These are phyloP conservation scores for Trametes hirsuta DNA, from an alignment of 1,284 basidiomycete genomes.

Conservation along the genomic window DNA sequence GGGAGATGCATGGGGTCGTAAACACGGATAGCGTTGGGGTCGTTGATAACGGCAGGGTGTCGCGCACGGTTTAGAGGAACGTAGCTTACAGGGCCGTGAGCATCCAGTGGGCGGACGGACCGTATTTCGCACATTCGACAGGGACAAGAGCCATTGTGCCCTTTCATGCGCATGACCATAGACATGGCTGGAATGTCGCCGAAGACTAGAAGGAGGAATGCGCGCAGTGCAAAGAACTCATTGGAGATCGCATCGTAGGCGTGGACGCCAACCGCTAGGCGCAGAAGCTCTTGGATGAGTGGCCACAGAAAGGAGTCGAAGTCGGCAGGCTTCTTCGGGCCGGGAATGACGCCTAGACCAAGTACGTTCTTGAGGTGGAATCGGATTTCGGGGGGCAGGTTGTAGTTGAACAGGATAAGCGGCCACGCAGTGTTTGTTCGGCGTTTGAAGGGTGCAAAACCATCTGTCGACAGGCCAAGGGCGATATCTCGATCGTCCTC, in stretches of 20 bases:
- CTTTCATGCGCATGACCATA: no score
- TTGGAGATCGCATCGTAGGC: conserved; percentile 36
- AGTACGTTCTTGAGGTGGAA: conserved; percentile 38
- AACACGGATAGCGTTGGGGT: neutral
- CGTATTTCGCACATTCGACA: conserved; percentile 48
- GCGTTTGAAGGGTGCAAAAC: conserved; percentile 43
- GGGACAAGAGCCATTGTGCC: conserved; percentile 45
- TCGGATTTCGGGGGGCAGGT: conserved; percentile 43
- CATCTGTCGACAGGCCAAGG: conserved; percentile 39
- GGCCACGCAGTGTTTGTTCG: conserved; percentile 45
- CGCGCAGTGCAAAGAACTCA: conserved; percentile 37
- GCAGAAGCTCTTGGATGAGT: conserved; percentile 39
- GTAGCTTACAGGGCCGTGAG: conserved; percentile 33
- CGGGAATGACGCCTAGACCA: conserved; percentile 43
- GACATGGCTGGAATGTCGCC: conserved; percentile 45
- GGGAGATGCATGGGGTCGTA: conserved; percentile 44
- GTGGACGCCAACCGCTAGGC: conserved; percentile 38
- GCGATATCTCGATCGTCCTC: conserved; percentile 30
- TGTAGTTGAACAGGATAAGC: conserved; percentile 44
- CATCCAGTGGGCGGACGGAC: conserved; percentile 39
- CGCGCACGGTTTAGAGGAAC: conserved; percentile 34
- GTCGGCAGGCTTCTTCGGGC: conserved; percentile 45
- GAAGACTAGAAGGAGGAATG: conserved; percentile 42
- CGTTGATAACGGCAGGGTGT: conserved; percentile 3
- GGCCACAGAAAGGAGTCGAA: conserved; percentile 47